Conservation (phyloP, 345 rosid species). For the Abelmoschus esculentus region DNA sequence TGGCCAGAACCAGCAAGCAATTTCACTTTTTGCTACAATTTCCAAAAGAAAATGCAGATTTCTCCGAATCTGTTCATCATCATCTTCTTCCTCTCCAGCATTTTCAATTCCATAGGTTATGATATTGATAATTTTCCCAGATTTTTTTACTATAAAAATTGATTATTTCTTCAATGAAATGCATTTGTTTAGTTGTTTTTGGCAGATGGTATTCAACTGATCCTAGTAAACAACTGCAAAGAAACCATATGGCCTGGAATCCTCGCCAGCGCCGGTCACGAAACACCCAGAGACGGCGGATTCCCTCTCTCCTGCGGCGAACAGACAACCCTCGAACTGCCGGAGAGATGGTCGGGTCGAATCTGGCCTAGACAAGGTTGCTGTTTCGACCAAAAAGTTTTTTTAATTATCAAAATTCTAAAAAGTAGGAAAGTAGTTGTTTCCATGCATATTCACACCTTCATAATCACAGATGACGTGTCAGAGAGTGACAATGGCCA, state of each 20-base stretch:
- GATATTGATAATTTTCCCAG: not conserved
- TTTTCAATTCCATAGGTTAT: constrained; percentile 9
- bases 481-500: constrained; percentile 7
- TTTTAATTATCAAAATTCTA: constrained; percentile 12
- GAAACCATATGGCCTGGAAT: constrained; percentile 45
- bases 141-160: not conserved
- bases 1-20: not conserved
- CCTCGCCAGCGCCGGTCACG: constrained; percentile 38
- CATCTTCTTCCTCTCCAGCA: constrained; percentile 2
- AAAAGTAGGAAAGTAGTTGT: too few relatives aligned
- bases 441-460: too few relatives aligned
- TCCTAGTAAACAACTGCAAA: constrained; percentile 36
- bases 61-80: not conserved
- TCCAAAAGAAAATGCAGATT: constrained; percentile 12
- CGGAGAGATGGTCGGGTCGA: constrained; percentile 42
- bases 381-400: constrained; percentile 30
- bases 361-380: constrained; percentile 52
- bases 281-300: constrained; percentile 30
- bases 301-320: constrained; percentile 33
- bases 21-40: not conserved
- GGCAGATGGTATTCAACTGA: constrained; percentile 23
- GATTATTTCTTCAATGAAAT: too few relatives aligned
- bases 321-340: constrained; percentile 26
- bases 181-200: not conserved
- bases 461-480: constrained; percentile 16